phyloP scores from a whole-genome alignment of 2,329 filamentous ascomycete species.

The Ophiostoma australiae region DNA sequence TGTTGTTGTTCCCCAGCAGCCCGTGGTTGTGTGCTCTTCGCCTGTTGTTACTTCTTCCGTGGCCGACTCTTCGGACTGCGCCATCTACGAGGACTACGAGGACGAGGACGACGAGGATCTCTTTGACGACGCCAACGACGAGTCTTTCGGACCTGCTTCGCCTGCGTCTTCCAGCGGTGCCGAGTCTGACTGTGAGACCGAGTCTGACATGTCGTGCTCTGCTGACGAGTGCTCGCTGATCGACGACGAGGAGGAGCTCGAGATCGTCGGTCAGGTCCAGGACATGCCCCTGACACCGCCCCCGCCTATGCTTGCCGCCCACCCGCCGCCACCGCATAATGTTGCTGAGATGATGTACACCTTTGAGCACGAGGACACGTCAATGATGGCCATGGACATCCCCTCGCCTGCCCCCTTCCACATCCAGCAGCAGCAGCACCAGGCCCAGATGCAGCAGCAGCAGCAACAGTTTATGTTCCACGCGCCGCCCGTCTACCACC shows the following conservation, averaged over 20 bases:
- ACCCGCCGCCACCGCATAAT: slow-evolving; percentile 18
- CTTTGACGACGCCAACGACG: slow-evolving; percentile 26
- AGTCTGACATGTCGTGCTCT: slow-evolving; percentile 6
- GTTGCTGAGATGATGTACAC: not conserved
- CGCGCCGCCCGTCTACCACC: slow-evolving; percentile 29
- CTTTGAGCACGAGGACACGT: slow-evolving; percentile 45
- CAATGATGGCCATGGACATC: slow-evolving; percentile 32
- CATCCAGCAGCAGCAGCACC: slow-evolving; percentile 8
- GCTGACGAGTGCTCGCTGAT: slow-evolving; percentile 16
- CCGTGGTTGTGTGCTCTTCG: slow-evolving; percentile 4
- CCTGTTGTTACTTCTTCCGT: not conserved
- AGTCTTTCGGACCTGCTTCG: slow-evolving; percentile 43
- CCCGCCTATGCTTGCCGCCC: slow-evolving; percentile 31
- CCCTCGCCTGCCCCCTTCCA: not conserved
- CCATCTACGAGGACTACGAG: slow-evolving; percentile 26
- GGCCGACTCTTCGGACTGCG: slow-evolving; percentile 12
- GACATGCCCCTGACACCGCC: slow-evolving; percentile 33
- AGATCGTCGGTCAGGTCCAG: slow-evolving; percentile 29
- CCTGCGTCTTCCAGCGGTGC: slow-evolving; percentile 4
- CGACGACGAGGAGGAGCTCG: slow-evolving; percentile 33
- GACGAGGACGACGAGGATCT: slow-evolving; percentile 30
- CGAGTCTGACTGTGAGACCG: slow-evolving; percentile 10
- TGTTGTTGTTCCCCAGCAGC: slow-evolving; percentile 39
- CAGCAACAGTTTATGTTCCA: slow-evolving; percentile 14
- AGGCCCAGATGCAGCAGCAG: slow-evolving; percentile 21